Evolutionary conservation across 2,329 filamentous ascomycete species (phyloP), one percentile per base, ranked within the genome.

Genomic region (Penicillium sp.): DNA sequence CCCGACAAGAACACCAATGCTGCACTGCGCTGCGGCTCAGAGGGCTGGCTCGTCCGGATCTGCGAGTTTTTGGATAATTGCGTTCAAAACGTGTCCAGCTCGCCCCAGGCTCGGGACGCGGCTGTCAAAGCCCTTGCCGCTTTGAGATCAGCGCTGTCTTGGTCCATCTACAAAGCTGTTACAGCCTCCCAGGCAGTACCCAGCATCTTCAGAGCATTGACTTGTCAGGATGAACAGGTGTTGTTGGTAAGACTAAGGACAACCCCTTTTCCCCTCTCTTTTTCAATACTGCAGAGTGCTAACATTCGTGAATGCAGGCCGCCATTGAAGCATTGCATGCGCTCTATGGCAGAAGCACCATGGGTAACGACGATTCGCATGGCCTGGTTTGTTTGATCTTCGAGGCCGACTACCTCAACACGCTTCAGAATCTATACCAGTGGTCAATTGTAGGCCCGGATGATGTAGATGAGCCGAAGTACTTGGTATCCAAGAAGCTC

Each of bases 401-500:
- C 62, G 80, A 80, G 50, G 74, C 77, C n/a, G 76, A 82, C 46
- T 86, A 84, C 51, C 79, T 95, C 34, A 76, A 78, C 29, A 76
- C 94, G 6, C 81, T 90, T 57, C 80, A 79, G 51, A 80, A 83
- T 49, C 76, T 95, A 10, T 89, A 88, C 59, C 81, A 85, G 51
- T 93, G 87, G 86, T 87, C 88, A 4, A 70, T 82, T 9, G 84
- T 91, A 35, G 85, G 89, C 54, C 80, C 88, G 3, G 80, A 87
- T 49, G 85, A 95, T 58, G 82, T 95, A 48, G 87, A 96, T 56
- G 89, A 95, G 61, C 85, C 89, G 61, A 94, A 89, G 64, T 97
- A 98, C 65, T 82, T 88, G 45, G 82, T 96, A 57, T 83, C 87
- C 32, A 97, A 97, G 73, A 96, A 95, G 69, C 81, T 97, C 38